Conservation (phyloP, 2,329 filamentous ascomycete genomes). For the Sclerotinia subarctica region DNA sequence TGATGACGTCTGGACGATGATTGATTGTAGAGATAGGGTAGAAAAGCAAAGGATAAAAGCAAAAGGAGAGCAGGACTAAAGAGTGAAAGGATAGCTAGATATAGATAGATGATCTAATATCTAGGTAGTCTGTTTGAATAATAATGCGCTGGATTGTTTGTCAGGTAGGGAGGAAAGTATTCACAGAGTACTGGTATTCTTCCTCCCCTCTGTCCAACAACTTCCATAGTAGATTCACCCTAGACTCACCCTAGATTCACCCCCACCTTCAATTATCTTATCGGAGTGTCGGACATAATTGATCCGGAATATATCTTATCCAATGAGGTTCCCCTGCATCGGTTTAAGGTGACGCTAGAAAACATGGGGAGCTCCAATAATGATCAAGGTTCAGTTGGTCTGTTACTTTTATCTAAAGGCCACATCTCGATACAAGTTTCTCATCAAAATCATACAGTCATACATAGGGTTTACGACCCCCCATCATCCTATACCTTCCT, state of each 20-base stretch:
- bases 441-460: conserved; percentile 1
- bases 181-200: neutral
- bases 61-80: neutral
- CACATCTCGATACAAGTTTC: conserved; percentile 9
- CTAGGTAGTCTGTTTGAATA: neutral
- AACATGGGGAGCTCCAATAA: conserved; percentile 14
- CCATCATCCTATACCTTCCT: neutral
- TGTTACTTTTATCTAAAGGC: conserved; percentile 10
- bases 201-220: no score
- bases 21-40: neutral
- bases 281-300: neutral
- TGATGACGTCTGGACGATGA: neutral
- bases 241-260: neutral
- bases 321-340: neutral
- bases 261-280: neutral
- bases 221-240: no score
- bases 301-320: neutral
- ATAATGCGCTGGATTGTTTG: neutral
- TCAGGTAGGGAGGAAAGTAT: neutral
- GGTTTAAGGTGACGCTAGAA: neutral
- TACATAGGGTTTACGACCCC: neutral
- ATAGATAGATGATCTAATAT: neutral
- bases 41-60: neutral
- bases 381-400: neutral
- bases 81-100: neutral